These are phyloP conservation scores for Wallacemonas rigidus DNA, from an alignment of 208 protist species.

Conservation along the genomic window DNA sequence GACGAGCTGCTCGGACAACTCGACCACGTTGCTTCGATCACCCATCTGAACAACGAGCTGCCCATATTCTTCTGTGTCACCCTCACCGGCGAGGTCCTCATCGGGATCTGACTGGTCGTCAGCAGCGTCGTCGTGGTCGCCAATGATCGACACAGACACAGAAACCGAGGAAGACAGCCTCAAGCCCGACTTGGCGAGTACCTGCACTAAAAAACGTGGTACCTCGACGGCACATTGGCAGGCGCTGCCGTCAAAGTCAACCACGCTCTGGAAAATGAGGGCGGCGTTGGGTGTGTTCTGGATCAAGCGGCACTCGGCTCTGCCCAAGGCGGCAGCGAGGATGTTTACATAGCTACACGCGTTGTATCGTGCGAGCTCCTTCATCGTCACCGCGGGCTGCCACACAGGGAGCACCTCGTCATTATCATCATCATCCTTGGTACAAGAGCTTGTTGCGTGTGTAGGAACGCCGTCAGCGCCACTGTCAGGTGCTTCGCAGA, in stretches of 20 bases:
- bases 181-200: conserved; percentile 25
- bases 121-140: not conserved
- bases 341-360: conserved; percentile 20
- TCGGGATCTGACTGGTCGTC: not conserved
- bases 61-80: conserved; percentile 14
- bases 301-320: conserved; percentile 42
- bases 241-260: conserved; percentile 46
- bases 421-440: not conserved
- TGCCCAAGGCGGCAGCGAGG: conserved; percentile 16
- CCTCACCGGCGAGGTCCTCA: conserved; percentile 15
- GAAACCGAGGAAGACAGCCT: not conserved
- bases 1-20: conserved; percentile 72
- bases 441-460: too few species aligned
- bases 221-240: conserved; percentile 67
- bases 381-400: conserved; percentile 4
- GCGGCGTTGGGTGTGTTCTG: conserved; percentile 41
- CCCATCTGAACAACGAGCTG: conserved; percentile 21
- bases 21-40: conserved; percentile 24
- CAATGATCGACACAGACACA: not conserved
- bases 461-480: not conserved
- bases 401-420: not conserved
- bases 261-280: conserved; percentile 31
- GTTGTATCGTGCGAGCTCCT: conserved; percentile 26
- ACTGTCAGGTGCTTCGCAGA: not conserved
- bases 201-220: conserved; percentile 64